phyloP scores from a whole-genome alignment of 2,329 filamentous ascomycete genomes.

The Leptographium procerum region DNA sequence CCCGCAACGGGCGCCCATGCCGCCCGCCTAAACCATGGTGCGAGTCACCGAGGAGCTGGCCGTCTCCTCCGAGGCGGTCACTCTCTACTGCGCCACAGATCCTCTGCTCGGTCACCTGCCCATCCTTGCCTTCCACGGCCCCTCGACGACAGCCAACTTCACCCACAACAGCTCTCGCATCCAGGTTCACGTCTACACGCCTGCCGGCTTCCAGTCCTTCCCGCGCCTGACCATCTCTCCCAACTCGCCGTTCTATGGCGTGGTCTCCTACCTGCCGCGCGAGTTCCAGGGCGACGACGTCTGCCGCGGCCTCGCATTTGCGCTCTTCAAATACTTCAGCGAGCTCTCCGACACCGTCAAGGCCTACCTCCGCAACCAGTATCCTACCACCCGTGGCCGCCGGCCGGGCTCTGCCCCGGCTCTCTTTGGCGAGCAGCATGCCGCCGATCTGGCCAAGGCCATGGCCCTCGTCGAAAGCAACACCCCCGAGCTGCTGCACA shows the following conservation, averaged over 20 bases:
- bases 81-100: conserved; percentile 83
- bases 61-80: conserved; percentile 69
- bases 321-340: conserved; percentile 84
- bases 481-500: conserved; percentile 54
- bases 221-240: conserved; percentile 87
- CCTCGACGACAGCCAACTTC: conserved; percentile 79
- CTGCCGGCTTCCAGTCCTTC: conserved; percentile 81
- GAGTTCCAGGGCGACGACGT: conserved; percentile 94
- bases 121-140: conserved; percentile 82
- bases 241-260: conserved; percentile 80
- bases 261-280: conserved; percentile 79
- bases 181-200: conserved; percentile 83
- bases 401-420: conserved; percentile 53
- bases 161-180: conserved; percentile 84
- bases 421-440: conserved; percentile 85
- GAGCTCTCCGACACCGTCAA: conserved; percentile 74
- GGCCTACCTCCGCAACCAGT: conserved; percentile 50
- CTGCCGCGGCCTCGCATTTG: conserved; percentile 82
- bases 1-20: conserved; percentile 20
- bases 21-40: conserved; percentile 55
- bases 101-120: conserved; percentile 69
- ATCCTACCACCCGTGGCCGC: conserved; percentile 40
- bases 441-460: conserved; percentile 74
- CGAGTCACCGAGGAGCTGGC: conserved; percentile 67
- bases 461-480: conserved; percentile 80